Percentiles rank a stretch among this genome's conserved stretches.
These are phyloP conservation scores for Chaetomium olivaceum DNA, from an alignment of 2,329 filamentous ascomycete genomes.

Conservation along the genomic window DNA sequence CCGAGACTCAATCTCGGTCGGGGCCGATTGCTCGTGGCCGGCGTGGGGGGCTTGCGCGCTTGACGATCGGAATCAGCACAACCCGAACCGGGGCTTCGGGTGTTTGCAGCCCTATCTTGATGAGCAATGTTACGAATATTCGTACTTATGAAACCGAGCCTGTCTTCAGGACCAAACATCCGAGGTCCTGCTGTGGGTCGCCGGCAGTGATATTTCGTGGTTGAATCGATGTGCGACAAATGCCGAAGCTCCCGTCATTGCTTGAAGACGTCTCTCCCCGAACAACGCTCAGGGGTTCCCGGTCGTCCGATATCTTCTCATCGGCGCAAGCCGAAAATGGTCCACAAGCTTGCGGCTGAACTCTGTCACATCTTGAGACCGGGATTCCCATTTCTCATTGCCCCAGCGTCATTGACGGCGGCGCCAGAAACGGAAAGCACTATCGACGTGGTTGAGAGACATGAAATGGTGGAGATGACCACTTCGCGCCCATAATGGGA, in stretches of 20 bases:
- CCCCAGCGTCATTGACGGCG: neutral
- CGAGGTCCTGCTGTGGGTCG: neutral
- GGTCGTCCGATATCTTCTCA: neutral
- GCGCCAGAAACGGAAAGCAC: conserved; percentile 20
- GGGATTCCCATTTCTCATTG: neutral
- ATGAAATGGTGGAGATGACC: conserved; percentile 20
- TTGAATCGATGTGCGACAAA: neutral
- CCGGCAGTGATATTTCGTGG: neutral
- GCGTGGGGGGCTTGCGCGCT: neutral
- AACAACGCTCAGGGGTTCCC: neutral
- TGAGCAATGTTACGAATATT: neutral
- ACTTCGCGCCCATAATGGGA: neutral
- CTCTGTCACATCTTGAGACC: neutral
- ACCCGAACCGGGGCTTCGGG: neutral
- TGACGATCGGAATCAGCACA: conserved; percentile 5
- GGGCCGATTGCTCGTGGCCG: neutral
- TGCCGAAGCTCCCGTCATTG: neutral
- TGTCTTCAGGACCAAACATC: neutral
- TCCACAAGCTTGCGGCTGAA: conserved; percentile 13
- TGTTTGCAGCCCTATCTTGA: conserved; percentile 1
- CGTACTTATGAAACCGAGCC: neutral
- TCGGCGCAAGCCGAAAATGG: conserved; percentile 1
- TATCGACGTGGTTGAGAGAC: conserved; percentile 18
- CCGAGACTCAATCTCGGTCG: neutral
- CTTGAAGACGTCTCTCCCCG: neutral